These are phyloP conservation scores for Chrysopogon serrulatus DNA, from an alignment of 176 grass and related monocot species.

Conservation along the genomic window DNA sequence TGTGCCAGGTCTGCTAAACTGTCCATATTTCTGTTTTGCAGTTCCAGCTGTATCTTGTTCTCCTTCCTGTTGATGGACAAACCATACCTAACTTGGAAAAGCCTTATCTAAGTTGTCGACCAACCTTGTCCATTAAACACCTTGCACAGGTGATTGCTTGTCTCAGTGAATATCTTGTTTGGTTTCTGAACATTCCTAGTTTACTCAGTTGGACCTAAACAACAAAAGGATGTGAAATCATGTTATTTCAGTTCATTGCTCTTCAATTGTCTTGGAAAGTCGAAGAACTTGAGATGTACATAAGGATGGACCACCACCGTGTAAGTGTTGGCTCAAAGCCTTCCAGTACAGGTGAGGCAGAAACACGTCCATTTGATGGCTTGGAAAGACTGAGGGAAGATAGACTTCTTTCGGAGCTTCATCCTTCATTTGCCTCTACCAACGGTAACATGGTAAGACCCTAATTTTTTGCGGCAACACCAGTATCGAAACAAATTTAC, in stretches of 20 bases:
- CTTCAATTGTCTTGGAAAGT: constrained; percentile 41
- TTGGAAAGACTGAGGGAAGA: constrained; percentile 46
- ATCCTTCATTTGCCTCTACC: constrained; percentile 24
- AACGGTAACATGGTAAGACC: constrained; percentile 39
- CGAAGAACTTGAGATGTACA: constrained; percentile 60
- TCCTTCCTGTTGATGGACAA: constrained; percentile 58
- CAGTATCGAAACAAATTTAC: not conserved
- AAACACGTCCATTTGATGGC: constrained; percentile 21
- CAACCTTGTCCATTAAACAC: constrained; percentile 49
- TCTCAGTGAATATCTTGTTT: not conserved
- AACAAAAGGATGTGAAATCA: not conserved
- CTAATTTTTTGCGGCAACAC: too few relatives aligned
- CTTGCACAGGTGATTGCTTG: constrained; percentile 49
- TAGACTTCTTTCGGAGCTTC: constrained; percentile 43
- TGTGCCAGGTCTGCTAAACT: constrained; percentile 10
- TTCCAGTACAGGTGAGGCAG: not conserved
- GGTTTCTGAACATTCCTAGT: not conserved
- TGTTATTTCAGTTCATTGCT: constrained; percentile 55
- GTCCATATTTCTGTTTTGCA: constrained; percentile 31
- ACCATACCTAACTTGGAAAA: constrained; percentile 48
- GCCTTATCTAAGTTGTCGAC: constrained; percentile 63
- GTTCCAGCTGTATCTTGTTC: constrained; percentile 45
- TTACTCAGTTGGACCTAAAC: constrained; percentile 10
- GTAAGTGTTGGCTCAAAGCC: not conserved
- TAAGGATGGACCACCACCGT: constrained; percentile 18